Conservation (phyloP, 2,329 filamentous ascomycete species). For the Paecilomyces sp. region DNA sequence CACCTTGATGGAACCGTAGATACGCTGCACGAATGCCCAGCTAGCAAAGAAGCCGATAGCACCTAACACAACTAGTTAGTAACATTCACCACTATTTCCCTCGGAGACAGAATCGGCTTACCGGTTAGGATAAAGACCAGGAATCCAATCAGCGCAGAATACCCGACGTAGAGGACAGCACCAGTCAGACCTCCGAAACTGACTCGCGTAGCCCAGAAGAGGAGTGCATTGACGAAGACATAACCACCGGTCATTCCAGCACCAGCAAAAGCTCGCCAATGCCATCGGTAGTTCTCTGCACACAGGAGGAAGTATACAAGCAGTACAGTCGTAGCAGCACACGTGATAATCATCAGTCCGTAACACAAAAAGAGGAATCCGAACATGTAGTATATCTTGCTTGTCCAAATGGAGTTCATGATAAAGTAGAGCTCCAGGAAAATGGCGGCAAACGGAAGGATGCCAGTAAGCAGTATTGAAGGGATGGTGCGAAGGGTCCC, state of each 20-base stretch:
- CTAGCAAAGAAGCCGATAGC: slow-evolving; percentile 93
- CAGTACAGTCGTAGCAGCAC: slow-evolving; percentile 82
- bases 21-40: slow-evolving; percentile 89
- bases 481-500: slow-evolving; percentile 82
- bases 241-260: slow-evolving; percentile 86
- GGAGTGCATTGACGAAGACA: slow-evolving; percentile 82
- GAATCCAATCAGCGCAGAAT: slow-evolving; percentile 81
- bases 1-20: slow-evolving; percentile 97
- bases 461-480: slow-evolving; percentile 83
- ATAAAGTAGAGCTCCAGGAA: slow-evolving; percentile 99
- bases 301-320: slow-evolving; percentile 96
- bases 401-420: slow-evolving; percentile 98
- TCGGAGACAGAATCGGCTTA: slow-evolving; percentile 42
- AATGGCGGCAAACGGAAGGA: slow-evolving; percentile 91
- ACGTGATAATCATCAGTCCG: slow-evolving; percentile 92
- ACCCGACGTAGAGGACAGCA: slow-evolving; percentile 86
- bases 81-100: slow-evolving; percentile 2
- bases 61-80: slow-evolving; percentile 46
- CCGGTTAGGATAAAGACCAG: slow-evolving; percentile 91
- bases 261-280: slow-evolving; percentile 90
- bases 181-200: slow-evolving; percentile 78
- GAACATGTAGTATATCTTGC: slow-evolving; percentile 99
- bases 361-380: slow-evolving; percentile 98
- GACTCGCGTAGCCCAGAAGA: slow-evolving; percentile 86
- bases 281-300: slow-evolving; percentile 97